phyloP scores from a whole-genome alignment of 192 early-diverging fungal species.

The Powellomyces hirtus region DNA sequence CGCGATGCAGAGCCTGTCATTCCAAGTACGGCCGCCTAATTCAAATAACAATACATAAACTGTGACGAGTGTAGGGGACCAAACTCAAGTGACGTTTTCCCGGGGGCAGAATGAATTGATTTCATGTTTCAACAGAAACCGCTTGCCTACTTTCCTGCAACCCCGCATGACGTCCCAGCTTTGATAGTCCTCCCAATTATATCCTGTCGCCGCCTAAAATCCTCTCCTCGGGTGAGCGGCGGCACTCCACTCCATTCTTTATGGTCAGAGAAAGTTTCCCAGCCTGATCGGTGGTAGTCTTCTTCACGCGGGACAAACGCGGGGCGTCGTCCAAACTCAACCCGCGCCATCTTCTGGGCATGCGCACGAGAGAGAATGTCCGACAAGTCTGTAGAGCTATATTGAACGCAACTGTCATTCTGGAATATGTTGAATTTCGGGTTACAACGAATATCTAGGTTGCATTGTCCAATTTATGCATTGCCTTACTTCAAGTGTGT shows the following conservation, averaged over 20 bases:
- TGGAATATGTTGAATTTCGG: too few species aligned
- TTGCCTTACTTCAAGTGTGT: neutral
- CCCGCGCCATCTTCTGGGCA: neutral
- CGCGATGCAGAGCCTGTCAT: neutral
- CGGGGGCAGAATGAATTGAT: too few species aligned
- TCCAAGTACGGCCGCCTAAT: too few species aligned
- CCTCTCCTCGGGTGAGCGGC: neutral
- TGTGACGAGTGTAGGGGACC: too few species aligned
- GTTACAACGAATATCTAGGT: neutral
- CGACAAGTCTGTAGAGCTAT: neutral
- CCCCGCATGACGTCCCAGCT: neutral
- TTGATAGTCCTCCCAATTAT: neutral
- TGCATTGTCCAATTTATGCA: neutral
- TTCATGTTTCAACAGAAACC: too few species aligned
- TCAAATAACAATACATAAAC: too few species aligned
- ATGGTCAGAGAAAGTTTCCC: neutral
- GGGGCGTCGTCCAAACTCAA: neutral
- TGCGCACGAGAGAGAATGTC: neutral
- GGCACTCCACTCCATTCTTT: neutral
- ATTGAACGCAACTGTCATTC: neutral
- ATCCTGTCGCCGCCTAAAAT: neutral
- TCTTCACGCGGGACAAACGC: neutral
- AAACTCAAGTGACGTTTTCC: too few species aligned
- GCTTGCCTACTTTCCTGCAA: slow-evolving; percentile 3
- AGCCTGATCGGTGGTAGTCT: neutral